These are phyloP conservation scores for Hymenoscyphus occultus DNA, from an alignment of 2,329 filamentous ascomycete genomes.

Conservation along the genomic window DNA sequence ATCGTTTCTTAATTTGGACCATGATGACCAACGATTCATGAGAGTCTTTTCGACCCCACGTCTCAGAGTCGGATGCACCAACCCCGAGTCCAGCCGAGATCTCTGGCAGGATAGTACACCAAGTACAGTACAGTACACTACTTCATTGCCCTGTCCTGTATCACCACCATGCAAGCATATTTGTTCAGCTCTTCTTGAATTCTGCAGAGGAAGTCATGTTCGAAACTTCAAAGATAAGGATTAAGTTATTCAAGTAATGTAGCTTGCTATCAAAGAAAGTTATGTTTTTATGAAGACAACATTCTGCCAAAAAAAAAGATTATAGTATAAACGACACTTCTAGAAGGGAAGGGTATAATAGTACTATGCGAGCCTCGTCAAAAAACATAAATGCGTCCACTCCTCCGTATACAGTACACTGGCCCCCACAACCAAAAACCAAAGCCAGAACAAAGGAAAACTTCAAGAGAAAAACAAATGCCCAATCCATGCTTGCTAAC, in stretches of 20 bases:
- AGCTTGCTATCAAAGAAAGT: not conserved
- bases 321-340: slow-evolving; percentile 6
- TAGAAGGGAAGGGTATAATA: slow-evolving; percentile 12
- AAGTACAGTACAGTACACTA: too few relatives aligned
- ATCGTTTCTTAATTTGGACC: not conserved
- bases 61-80: not conserved
- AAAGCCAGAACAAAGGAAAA: not conserved
- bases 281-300: not conserved
- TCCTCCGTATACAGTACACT: not conserved
- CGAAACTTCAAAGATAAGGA: not conserved
- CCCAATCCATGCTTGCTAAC: slow-evolving; percentile 6
- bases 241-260: not conserved
- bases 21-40: not conserved
- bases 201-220: not conserved
- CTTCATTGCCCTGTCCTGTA: not conserved
- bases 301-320: not conserved
- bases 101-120: not conserved
- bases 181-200: not conserved
- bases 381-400: slow-evolving; percentile 2
- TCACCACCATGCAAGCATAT: not conserved
- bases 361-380: slow-evolving; percentile 7
- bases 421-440: not conserved
- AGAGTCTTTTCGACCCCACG: not conserved
- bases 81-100: not conserved
- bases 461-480: not conserved